Evolutionary conservation across 371 early-diverging fungal genomes (phyloP).

Genomic region (Gilbertella persicaria): DNA sequence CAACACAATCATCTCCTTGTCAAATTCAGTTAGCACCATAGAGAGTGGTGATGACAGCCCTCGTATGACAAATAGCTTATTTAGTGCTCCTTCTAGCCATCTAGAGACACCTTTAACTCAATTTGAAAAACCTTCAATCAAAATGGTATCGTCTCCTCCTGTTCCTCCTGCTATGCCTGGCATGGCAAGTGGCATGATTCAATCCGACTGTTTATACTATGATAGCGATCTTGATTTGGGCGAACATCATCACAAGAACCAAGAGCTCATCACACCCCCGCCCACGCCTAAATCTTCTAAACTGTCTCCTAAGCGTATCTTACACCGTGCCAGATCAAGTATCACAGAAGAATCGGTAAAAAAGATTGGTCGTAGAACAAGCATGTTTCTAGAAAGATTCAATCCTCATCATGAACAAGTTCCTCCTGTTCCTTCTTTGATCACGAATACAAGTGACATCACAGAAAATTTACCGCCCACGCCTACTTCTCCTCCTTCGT

Average conservation of each 20-base stretch:
- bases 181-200: neutral
- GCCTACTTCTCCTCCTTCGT: neutral
- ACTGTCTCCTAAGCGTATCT: constrained; percentile 18
- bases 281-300: constrained; percentile 9
- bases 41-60: neutral
- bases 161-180: neutral
- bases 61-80: neutral
- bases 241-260: neutral
- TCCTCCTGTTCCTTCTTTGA: neutral
- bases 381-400: constrained; percentile 18
- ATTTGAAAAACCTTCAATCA: neutral
- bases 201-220: neutral
- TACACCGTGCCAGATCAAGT: constrained; percentile 18
- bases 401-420: neutral
- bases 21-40: neutral
- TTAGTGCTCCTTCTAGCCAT: neutral
- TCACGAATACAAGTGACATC: neutral
- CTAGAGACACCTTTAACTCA: neutral
- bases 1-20: neutral
- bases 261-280: neutral
- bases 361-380: constrained; percentile 16
- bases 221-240: neutral
- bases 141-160: too few species aligned
- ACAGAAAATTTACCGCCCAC: neutral
- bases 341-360: constrained; percentile 15